phyloP scores from a whole-genome alignment of 805 yeast species.

The Pichia heedii region DNA sequence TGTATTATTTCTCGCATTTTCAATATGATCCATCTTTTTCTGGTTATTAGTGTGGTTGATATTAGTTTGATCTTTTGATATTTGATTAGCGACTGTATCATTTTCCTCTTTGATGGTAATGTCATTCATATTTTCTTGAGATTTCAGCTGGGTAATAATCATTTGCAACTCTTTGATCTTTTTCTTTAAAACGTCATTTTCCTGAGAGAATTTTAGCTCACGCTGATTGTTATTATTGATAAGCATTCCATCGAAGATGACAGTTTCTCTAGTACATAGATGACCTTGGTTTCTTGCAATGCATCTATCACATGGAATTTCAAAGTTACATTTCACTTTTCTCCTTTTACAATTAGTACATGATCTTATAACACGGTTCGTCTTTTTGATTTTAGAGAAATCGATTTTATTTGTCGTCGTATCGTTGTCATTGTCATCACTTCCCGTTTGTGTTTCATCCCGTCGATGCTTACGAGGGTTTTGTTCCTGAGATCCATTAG shows the following conservation, averaged over 20 bases:
- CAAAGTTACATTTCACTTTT: constrained; percentile 42
- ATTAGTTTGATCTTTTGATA: no score
- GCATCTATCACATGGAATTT: constrained; percentile 39
- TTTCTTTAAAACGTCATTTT: constrained; percentile 22
- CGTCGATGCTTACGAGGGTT: no score
- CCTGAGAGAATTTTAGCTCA: constrained; percentile 20
- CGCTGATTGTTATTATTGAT: constrained; percentile 18
- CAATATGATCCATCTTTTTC: no score
- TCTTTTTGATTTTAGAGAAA: constrained; percentile 16
- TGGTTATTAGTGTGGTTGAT: no score
- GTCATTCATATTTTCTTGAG: not conserved
- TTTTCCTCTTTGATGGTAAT: no score
- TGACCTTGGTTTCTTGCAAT: constrained; percentile 25
- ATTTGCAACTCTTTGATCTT: constrained; percentile 22
- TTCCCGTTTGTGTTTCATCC: no score
- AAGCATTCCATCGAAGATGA: constrained; percentile 27
- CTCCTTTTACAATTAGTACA: constrained; percentile 39
- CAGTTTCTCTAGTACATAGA: constrained; percentile 27
- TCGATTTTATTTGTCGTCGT: constrained; percentile 4
- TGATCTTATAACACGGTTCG: constrained; percentile 32
- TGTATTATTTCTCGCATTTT: no score
- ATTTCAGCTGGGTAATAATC: constrained; percentile 11
- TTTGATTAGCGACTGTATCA: no score
- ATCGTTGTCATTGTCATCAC: not conserved
- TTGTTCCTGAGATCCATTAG: no score